Base-by-base conservation (phyloP, 345 rosid species). In the Trapa incisa region DNA sequence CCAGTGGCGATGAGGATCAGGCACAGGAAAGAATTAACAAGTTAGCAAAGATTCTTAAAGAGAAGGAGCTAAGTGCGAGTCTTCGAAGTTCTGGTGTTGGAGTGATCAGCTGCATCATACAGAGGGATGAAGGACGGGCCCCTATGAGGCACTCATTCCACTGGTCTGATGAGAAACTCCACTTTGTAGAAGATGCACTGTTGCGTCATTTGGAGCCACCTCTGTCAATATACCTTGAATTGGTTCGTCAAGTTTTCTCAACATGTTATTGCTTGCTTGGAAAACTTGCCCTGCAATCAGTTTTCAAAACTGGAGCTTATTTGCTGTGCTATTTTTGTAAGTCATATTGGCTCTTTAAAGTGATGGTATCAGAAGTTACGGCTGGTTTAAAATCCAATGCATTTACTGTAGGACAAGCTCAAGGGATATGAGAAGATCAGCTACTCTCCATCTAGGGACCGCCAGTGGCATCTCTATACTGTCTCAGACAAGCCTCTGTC, bases 1-100 rank as follows among this genome's bases (percentile, higher is more conserved):
- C 71, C 90, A 95, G 99, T 80, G 99, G 97, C 17, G 97, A 95
- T 72, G 99, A 91, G 81, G 97, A 95, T 82, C 99, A 95, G 84
- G 99, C 99, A 73, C 99, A 89, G 80, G 97, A 95, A 80, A 89
- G 99, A 79, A 76, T 91, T 60, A 58, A 85, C 75, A 95, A 87
- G 79, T 76, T 95, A 70, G 99, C 97, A 63, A 91, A 95, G 87
- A 89, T 91, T 77, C 95, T 95, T 39, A 95, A 84, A 81, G 97
- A 82, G 75, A 79, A 83, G 79, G 91, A 87, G 82, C 76, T 91
- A 70, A 84, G 96, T 64, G 78, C 83, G 50, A 82, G 86, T 76
- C 85, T 94, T 58, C 81, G 83, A 58, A 73, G 84, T 70, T 87
- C 93, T 50, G 99, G 97, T 67, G 99, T 94, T 56, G 85, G 88